Evolutionary conservation across 176 grass and related monocot species (phyloP), one percentile per base, ranked within the genome.

Genomic region (Avena eriantha): DNA sequence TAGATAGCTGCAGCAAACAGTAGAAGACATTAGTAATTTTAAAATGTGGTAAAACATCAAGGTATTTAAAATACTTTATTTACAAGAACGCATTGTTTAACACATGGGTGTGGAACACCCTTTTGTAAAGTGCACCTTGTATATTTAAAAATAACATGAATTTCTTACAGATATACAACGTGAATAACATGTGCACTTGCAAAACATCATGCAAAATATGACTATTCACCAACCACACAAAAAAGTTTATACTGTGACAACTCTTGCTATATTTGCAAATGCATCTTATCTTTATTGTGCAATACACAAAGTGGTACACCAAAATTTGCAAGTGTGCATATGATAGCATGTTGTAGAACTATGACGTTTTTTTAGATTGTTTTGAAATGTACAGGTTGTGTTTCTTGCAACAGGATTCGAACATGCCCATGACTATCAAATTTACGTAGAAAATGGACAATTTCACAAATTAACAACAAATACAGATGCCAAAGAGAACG

Each of bases 1-100:
- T 90, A 77, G 97, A 96, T 86, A 99, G 73, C 97, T 99, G 50
- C 45, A 90, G n/a, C 8, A 84, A 86, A 22, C 65, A 92, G 66
- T 19, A 63, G 29, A 70, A 88, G 10, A 51, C 73, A 46, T 60
- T 76, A 90, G 63, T 76, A 65, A 47, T 46, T 84, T 57, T 0
- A 34, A 43, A 49, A 77, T 43, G 47, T 84, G 54, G 51, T 82
- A 19, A 73, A 70, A 73, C 39, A 50, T 59, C n/a, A 82, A 78
- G 16, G 7, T 26, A 50, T 50, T 53, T 33, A 65, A 56, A 26
- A 11, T 2, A 76, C 7, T 19, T n/a, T 19, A 84, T 33, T 64
- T 77, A 33, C 70, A 23, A 55, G 17, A 77, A 79, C 43, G 63
- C 0, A 0, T 33, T 19, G 29, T 77, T 34, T 34, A 49, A 10